phyloP scores from a whole-genome alignment of 2,329 filamentous ascomycete genomes.

The Penicillium sp. region DNA sequence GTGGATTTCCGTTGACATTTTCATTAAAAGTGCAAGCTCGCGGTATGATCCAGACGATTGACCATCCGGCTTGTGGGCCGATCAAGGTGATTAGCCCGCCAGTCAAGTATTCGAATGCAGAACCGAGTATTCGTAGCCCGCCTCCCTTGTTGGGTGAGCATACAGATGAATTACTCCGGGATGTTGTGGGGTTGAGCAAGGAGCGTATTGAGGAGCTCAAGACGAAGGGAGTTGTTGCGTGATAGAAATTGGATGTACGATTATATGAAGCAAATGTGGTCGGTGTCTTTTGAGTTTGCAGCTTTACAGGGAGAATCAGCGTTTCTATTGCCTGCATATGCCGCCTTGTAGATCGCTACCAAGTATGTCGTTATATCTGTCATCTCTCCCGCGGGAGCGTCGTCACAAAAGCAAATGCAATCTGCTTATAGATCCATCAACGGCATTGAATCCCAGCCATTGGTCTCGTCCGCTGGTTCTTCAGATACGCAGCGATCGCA shows the following conservation, averaged over 20 bases:
- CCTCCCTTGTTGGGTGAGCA: conserved; percentile 89
- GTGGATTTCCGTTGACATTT: neutral
- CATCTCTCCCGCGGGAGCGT: neutral
- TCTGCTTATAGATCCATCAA: conserved; percentile 17
- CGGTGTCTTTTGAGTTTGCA: neutral
- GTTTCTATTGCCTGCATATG: neutral
- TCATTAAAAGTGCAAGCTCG: conserved; percentile 63
- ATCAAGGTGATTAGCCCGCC: conserved; percentile 91
- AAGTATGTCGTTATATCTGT: neutral
- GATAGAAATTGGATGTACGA: neutral
- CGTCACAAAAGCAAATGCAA: neutral
- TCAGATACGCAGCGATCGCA: conserved; percentile 34
- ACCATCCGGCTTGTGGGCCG: conserved; percentile 78
- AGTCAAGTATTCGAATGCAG: conserved; percentile 85
- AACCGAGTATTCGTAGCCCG: conserved; percentile 71
- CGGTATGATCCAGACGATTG: conserved; percentile 83
- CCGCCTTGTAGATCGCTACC: neutral
- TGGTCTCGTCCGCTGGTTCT: conserved; percentile 18
- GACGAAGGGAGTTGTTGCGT: conserved; percentile 7
- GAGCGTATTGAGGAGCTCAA: conserved; percentile 6
- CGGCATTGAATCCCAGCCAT: conserved; percentile 28
- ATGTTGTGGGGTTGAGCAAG: conserved; percentile 56
- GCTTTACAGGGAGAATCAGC: neutral
- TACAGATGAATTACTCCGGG: conserved; percentile 72
- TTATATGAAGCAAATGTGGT: neutral